These are phyloP conservation scores for Camellia granthamiana DNA, from an alignment of 148 eudicot species.

Conservation along the genomic window DNA sequence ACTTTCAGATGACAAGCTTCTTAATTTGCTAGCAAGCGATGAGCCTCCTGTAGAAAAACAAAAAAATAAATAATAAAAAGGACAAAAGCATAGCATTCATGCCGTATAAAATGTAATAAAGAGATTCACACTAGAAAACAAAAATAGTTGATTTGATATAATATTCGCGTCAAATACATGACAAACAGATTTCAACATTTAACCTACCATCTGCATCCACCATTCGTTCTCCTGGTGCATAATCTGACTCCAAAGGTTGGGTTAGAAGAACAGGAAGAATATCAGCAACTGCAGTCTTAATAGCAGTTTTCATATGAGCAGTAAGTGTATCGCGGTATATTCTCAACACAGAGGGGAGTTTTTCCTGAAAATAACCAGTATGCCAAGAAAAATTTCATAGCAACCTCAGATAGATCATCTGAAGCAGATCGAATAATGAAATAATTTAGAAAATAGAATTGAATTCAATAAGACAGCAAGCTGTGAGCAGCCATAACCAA, in stretches of 20 bases:
- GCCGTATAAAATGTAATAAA: background rate
- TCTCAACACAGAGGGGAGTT: conserved; percentile 90
- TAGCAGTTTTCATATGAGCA: conserved; percentile 90
- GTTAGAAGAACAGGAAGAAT: conserved; percentile 75
- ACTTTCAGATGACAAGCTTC: conserved; percentile 82
- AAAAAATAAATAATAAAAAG: background rate
- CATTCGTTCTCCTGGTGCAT: conserved; percentile 62
- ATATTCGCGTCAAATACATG: no score
- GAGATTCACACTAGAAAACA: background rate
- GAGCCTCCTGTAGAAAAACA: conserved; percentile 40
- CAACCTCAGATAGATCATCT: conserved; percentile 1
- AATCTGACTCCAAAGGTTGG: conserved; percentile 57
- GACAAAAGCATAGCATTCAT: no score
- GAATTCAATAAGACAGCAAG: background rate
- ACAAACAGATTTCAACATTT: background rate
- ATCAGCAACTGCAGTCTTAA: conserved; percentile 74
- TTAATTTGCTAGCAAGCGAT: conserved; percentile 83
- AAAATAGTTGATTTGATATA: background rate
- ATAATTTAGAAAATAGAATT: background rate
- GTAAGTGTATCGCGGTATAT: conserved; percentile 87
- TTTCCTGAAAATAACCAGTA: conserved; percentile 53
- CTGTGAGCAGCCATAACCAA: background rate
- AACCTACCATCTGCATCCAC: conserved; percentile 78
- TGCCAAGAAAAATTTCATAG: conserved; percentile 14
- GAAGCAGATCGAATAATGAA: background rate